phyloP scores from a whole-genome alignment of 1,284 basidiomycete species.

The Puccinia hordei region DNA sequence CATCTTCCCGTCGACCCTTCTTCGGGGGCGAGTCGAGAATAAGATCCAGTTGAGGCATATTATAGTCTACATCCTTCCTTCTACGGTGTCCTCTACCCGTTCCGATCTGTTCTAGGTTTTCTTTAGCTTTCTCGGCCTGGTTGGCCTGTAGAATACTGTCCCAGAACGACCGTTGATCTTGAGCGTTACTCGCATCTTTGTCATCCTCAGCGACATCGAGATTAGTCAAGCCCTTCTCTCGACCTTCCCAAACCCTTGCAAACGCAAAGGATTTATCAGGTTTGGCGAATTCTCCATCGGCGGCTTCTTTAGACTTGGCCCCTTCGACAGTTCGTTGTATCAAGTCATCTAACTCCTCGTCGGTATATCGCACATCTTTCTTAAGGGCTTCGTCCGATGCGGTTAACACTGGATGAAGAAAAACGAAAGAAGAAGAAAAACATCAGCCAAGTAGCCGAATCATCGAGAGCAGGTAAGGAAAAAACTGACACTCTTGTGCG shows the following conservation, averaged over 20 bases:
- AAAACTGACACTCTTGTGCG: constrained; percentile 45
- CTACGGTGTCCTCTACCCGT: constrained; percentile 46
- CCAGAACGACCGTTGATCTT: constrained; percentile 51
- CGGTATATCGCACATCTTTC: constrained; percentile 47
- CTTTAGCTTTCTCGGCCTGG: constrained; percentile 38
- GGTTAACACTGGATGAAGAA: constrained; percentile 44
- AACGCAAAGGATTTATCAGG: constrained; percentile 49
- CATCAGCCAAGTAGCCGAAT: background rate
- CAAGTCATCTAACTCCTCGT: constrained; percentile 48
- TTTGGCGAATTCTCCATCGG: constrained; percentile 18
- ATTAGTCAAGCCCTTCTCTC: constrained; percentile 24
- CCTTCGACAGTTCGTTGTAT: constrained; percentile 48
- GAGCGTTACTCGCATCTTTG: constrained; percentile 15
- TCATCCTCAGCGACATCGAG: constrained; percentile 29
- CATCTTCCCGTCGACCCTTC: constrained; percentile 22
- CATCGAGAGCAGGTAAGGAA: background rate
- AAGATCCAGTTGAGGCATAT: background rate
- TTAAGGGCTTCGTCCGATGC: constrained; percentile 44
- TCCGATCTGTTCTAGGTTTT: constrained; percentile 37
- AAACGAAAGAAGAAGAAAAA: too few relatives aligned
- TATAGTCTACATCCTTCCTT: constrained; percentile 37
- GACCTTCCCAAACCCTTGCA: constrained; percentile 51
- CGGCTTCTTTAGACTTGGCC: constrained; percentile 37
- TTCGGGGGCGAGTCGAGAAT: constrained; percentile 25
- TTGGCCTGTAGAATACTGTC: constrained; percentile 47